Percentiles rank a stretch among this genome's conserved stretches.
Conservation (phyloP, 345 rosid genomes). For the Psidium friedrichsthalianum region DNA sequence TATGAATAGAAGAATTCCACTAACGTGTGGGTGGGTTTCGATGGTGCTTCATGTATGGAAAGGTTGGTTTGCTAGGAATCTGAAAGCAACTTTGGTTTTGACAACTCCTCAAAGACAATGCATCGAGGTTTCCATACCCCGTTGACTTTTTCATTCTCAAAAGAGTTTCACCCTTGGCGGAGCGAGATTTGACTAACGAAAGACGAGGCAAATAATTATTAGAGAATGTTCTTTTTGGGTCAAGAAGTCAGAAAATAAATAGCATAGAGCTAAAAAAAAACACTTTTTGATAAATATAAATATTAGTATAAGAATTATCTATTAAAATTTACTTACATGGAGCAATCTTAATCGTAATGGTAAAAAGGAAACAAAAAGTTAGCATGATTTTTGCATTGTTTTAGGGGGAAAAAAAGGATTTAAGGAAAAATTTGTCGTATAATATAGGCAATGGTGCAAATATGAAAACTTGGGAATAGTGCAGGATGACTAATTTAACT, state of each 20-base stretch:
- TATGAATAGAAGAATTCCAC: background rate
- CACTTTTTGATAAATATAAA: background rate
- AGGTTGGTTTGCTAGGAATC: background rate
- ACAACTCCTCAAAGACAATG: background rate
- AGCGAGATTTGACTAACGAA: background rate
- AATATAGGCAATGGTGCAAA: background rate
- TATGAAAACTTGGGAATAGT: background rate
- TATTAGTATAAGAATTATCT: background rate
- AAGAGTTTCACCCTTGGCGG: background rate
- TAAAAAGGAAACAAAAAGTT: background rate
- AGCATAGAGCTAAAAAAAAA: background rate
- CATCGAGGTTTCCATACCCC: background rate
- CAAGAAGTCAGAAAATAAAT: background rate
- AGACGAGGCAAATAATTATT: background rate
- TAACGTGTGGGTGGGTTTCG: background rate
- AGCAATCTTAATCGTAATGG: background rate
- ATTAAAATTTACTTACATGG: background rate
- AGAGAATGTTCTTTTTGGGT: background rate
- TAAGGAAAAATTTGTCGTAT: background rate
- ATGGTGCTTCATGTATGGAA: background rate
- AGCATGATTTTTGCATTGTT: background rate
- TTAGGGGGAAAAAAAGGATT: background rate
- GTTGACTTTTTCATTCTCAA: background rate
- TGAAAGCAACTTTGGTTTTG: background rate
- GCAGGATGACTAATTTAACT: background rate